Evolutionary conservation across 768 basidiomycete genomes (phyloP), one percentile per base, ranked within the genome.

Genomic region (Boletellus emodensis): DNA sequence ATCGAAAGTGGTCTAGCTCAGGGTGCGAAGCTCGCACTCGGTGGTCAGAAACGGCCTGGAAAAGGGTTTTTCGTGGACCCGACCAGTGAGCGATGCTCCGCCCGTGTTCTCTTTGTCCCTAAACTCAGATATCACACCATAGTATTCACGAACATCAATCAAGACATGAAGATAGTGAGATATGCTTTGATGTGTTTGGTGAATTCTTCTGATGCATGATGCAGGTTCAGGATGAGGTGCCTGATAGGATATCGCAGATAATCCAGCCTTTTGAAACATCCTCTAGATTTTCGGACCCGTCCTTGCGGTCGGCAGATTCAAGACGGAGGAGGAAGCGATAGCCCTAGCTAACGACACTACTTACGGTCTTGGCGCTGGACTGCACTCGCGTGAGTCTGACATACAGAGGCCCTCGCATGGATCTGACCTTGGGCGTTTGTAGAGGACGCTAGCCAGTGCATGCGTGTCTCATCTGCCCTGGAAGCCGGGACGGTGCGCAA

Each of bases 281-380:
- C 17, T 4, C 30, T 52, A 94, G 84, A 96, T 96, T 58, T 98
- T 98, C 66, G 95, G 95, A 9, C 95, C 95, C 24, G 94, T 98
- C 3, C 79, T 94, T 36, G 78, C 83, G 22, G 80, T 97, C 38
- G 85, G 84, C 38, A 82, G 75, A 57, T 97, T 97, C 73, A 81
- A 79, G 57, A 85, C 87, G 7, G 94, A 96, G 67, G 85, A 87
- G 51, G 91, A 96, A 64, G 93, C 84, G 4, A 82, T 97, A 57
- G 62, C 73, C 37, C 70, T 92, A 14, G 94, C 94, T 32, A 97
- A 97, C 69, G 82, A 87, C 63, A 91, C 93, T 6, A 80, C 75
- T 43, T 97, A 95, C 67, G 95, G 95, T 33, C 79, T 98, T 33
- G 94, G 91, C 9, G 92, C 94, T 13, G 95, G 90, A 9, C 74